Conservation (phyloP, 129 eudicot species). For the Arctium lappa region DNA sequence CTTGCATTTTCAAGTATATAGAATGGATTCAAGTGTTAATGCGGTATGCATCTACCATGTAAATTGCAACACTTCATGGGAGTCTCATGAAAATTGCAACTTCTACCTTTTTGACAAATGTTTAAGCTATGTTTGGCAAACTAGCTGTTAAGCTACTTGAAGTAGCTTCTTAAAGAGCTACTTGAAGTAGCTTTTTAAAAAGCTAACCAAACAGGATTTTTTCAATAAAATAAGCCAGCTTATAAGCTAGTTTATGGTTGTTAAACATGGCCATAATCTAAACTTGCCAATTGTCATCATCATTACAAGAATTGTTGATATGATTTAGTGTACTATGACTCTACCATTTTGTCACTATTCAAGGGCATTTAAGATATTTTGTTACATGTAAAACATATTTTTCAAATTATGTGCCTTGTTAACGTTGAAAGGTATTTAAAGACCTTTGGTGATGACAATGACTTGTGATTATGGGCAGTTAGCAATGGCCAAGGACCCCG, state of each 20-base stretch:
- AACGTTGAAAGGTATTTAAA: neutral
- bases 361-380: neutral
- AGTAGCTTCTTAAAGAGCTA: neutral
- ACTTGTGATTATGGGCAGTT: slow-evolving; percentile 40
- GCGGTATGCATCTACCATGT: slow-evolving; percentile 50
- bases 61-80: neutral
- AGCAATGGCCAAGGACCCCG: slow-evolving; percentile 98
- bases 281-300: neutral
- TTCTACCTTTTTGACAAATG: neutral
- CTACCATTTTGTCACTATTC: neutral
- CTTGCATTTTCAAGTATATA: slow-evolving; percentile 96
- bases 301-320: neutral
- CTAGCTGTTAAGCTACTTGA: neutral
- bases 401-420: neutral
- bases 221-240: neutral
- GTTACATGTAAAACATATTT: neutral
- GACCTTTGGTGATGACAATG: slow-evolving; percentile 6
- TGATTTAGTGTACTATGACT: neutral
- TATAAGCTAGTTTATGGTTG: neutral
- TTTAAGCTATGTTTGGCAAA: neutral
- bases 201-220: neutral
- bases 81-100: neutral
- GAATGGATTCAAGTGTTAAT: slow-evolving; percentile 92
- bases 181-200: no score
- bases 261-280: neutral